phyloP scores from a whole-genome alignment of 2,329 filamentous ascomycete species.

The Zopfia rhizophila region DNA sequence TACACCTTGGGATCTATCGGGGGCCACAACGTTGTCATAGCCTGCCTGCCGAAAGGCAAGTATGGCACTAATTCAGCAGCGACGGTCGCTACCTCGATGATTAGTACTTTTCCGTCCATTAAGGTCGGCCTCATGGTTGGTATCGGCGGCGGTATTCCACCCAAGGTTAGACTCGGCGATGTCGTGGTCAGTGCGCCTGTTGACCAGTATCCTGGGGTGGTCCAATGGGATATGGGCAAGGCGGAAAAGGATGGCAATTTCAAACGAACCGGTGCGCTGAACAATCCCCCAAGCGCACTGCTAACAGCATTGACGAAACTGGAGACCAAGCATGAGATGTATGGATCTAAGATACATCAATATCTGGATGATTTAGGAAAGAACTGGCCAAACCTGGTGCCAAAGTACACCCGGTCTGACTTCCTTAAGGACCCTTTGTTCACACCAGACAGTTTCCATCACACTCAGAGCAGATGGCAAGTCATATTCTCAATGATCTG shows the following conservation, averaged over 20 bases:
- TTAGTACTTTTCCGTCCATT: constrained; percentile 22
- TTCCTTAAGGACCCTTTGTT: constrained; percentile 1
- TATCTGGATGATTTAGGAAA: background rate
- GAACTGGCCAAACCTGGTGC: background rate
- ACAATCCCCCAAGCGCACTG: background rate
- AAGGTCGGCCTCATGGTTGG: constrained; percentile 22
- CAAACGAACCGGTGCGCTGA: background rate
- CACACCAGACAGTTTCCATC: background rate
- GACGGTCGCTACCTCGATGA: constrained; percentile 9
- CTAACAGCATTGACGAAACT: constrained; percentile 1
- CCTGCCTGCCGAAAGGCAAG: constrained; percentile 6
- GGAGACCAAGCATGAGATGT: background rate
- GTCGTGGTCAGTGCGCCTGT: constrained; percentile 1
- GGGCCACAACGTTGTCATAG: constrained; percentile 14
- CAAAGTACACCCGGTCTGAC: background rate
- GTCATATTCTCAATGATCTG: no score
- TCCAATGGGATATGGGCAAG: constrained; percentile 4
- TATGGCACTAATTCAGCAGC: constrained; percentile 5
- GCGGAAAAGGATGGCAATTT: constrained; percentile 5
- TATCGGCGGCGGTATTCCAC: constrained; percentile 12
- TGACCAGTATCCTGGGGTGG: constrained; percentile 2
- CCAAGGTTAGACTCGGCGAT: constrained; percentile 4
- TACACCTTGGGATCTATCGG: constrained; percentile 12
- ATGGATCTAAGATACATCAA: background rate
- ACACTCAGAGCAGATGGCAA: no score